Evolutionary conservation across 2,329 filamentous ascomycete genomes (phyloP), one percentile per base, ranked within the genome.

Genomic region (Pezicula radicicola): DNA sequence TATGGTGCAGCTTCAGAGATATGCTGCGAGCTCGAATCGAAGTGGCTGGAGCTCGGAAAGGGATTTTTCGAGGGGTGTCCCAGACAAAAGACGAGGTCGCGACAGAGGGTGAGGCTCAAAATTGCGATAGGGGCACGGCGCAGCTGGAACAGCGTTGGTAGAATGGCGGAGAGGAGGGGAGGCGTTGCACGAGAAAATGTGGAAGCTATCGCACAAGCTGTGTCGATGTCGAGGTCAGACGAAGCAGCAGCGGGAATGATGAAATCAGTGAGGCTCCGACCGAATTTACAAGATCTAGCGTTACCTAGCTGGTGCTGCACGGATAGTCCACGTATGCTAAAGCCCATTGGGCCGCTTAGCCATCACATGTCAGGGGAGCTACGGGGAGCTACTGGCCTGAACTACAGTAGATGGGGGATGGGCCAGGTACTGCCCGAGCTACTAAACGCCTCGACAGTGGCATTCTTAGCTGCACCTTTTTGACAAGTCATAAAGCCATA

Each of bases 211-310:
- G 55, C 45, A 43, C 25, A 37, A 49, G 40, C 48, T 50, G 50
- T 50, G 50, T 36, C 13, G 47, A 42, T 35, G 40, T 49, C 36
- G 51, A 55, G 52, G 55, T 55, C 35, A 49, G 52, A 56, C 44
- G 48, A 50, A 48, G 39, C 21, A 36, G 41, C 46, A 47, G 54
- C 52, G n/a, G 43, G 47, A 55, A 58, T 59, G 56, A 58, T 58
- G 57, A 59, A 58, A 55, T 58, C 30, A 45, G 19, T 55, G 56
- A 58, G 58, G 57, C 55, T 58, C 50, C 36, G 46, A 19, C 46
- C 33, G 15, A 25, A 35, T 36, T 36, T 28, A 39, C 33, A 25
- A 25, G 10, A 42, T 19, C 18, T 18, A 25, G 19, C 13, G 44
- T 35, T 33, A 4, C 30, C 18, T 25, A 35, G 46, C 13, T 1